Base-by-base conservation (phyloP, 192 early-diverging fungal species). In the Jimgerdemannia lactiflua region DNA sequence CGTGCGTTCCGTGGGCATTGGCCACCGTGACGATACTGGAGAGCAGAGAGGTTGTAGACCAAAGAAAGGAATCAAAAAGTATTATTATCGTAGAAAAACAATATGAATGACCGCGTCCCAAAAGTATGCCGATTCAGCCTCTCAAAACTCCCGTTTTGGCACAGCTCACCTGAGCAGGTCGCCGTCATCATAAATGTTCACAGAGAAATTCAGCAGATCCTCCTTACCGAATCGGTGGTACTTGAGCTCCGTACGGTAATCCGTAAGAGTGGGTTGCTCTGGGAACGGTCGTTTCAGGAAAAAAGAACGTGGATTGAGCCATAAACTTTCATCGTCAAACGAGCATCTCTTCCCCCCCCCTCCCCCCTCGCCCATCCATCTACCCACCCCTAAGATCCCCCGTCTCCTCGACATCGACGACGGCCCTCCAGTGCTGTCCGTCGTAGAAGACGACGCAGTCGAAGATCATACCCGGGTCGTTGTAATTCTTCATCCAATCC, bases 151-250 rank as follows among this genome's bases (percentile, higher is more conserved):
- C 1, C 29, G 1, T 29, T 29, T 29, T 29, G 29, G 29, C 29
- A 29, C 29, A 29, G 3, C 17, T 64, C 75, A 86, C 86, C 83
- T 92, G 42, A 94, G 84, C 43, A 87, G 80, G 69, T 89, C 83
- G 0, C 92, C 95, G 54, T 91, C 84, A 75, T 97, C 94, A 81
- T 96, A 98, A 70, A 99, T 93, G 85, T 97, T 98, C 74, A 98
- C 89, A 14, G 94, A 94, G 77, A 92, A 97, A 80, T 92, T 95
- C 42, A 97, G 86, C 79, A 92, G 86, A 75, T 94, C 90, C 42
- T 92, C 89, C 74, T 93, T 85, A 74, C 90, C 85, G 77, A 98
- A 94, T 11, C 86, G 86, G 9, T 85, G 86, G 71, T 92, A 95
- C 75, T 97, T 82, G 41, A 81, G 82, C 59, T 94, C 95, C 7